Conservation (phyloP, 495 filamentous ascomycete genomes). For the Hypoxylon fragiforme region DNA sequence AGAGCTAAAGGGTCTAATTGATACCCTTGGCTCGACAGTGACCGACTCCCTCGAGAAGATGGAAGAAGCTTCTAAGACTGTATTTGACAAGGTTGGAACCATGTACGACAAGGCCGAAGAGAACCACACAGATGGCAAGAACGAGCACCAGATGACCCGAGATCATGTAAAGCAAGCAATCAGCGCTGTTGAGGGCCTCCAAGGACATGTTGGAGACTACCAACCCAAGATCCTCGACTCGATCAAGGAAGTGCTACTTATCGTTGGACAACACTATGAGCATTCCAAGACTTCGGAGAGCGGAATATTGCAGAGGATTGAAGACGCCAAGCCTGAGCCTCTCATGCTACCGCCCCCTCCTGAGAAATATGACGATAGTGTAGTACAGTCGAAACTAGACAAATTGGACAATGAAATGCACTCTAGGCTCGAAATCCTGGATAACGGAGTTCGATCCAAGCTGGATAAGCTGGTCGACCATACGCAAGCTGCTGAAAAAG, state of each 20-base stretch:
- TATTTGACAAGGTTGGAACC: constrained; percentile 76
- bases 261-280: constrained; percentile 82
- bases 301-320: constrained; percentile 58
- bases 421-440: constrained; percentile 37
- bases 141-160: constrained; percentile 75
- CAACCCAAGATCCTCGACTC: constrained; percentile 82
- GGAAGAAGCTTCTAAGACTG: constrained; percentile 78
- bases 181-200: constrained; percentile 71
- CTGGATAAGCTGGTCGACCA: constrained; percentile 81
- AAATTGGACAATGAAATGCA: constrained; percentile 36
- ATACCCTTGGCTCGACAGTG: constrained; percentile 79
- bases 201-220: constrained; percentile 74
- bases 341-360: constrained; percentile 43
- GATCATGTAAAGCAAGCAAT: constrained; percentile 73
- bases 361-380: constrained; percentile 48
- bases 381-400: constrained; percentile 39
- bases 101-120: constrained; percentile 77
- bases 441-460: constrained; percentile 75
- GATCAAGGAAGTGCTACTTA: constrained; percentile 77
- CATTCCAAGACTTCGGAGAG: constrained; percentile 56
- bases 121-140: constrained; percentile 68
- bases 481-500: constrained; percentile 58
- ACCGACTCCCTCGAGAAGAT: constrained; percentile 84
- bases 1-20: constrained; percentile 79
- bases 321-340: constrained; percentile 50